phyloP scores from a whole-genome alignment of 345 rosid species.

The Gossypium raimondii region DNA sequence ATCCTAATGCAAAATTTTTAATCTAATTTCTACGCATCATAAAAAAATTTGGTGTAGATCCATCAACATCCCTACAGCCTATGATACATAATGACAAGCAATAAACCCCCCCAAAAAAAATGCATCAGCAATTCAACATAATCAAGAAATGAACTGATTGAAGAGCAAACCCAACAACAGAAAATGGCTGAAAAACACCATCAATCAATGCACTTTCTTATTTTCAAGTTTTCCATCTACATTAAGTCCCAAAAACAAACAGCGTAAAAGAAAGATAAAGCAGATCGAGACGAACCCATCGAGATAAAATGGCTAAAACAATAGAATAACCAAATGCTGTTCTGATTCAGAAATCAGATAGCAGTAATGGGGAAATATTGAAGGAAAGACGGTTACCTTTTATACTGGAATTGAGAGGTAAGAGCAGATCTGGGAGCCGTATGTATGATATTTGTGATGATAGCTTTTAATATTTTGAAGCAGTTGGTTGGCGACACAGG shows the following conservation, averaged over 20 bases:
- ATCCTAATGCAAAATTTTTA: neutral
- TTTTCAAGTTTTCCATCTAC: neutral
- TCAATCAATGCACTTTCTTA: neutral
- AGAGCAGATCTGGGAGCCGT: constrained; percentile 6
- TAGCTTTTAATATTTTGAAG: neutral
- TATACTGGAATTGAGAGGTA: neutral
- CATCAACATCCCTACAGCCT: neutral
- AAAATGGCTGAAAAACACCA: neutral
- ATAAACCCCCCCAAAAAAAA: neutral
- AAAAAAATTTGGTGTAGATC: neutral
- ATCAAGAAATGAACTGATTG: neutral
- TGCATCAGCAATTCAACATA: neutral
- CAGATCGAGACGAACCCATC: neutral
- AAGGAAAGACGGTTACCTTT: neutral
- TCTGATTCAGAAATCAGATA: neutral
- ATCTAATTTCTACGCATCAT: neutral
- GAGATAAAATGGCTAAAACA: neutral
- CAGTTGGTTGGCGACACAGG: neutral
- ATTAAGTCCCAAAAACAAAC: neutral
- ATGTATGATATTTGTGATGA: neutral
- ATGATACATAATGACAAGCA: neutral
- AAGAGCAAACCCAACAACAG: neutral
- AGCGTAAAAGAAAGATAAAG: neutral
- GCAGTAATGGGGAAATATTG: neutral
- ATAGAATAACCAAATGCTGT: neutral